These are phyloP conservation scores for Starmerella sp. DNA, from an alignment of 805 yeast genomes.

Conservation along the genomic window DNA sequence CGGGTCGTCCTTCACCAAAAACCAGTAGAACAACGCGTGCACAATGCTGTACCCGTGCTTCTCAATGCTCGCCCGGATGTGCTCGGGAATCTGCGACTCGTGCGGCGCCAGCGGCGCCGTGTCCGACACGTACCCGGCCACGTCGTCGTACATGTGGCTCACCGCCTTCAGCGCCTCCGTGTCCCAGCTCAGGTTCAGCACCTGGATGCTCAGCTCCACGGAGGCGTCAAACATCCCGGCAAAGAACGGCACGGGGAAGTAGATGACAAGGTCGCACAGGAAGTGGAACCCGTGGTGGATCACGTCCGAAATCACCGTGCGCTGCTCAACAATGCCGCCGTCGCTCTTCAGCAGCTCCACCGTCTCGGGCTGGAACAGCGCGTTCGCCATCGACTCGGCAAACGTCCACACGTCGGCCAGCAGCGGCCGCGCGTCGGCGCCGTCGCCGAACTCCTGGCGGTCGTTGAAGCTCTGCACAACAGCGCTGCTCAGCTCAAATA, in stretches of 20 bases:
- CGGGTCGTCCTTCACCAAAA: slow-evolving; percentile 53
- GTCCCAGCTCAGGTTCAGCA: slow-evolving; percentile 35
- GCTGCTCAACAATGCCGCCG: slow-evolving; percentile 13
- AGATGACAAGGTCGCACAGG: slow-evolving; percentile 17
- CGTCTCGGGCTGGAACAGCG: slow-evolving; percentile 40
- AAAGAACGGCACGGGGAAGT: slow-evolving; percentile 14
- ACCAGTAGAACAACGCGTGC: slow-evolving; percentile 52
- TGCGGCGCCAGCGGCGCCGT: slow-evolving; percentile 32
- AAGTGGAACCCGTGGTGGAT: slow-evolving; percentile 19
- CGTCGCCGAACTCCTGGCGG: slow-evolving; percentile 1
- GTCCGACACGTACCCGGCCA: slow-evolving; percentile 24
- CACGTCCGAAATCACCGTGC: slow-evolving; percentile 6
- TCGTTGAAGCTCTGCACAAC: slow-evolving; percentile 17
- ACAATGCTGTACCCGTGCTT: slow-evolving; percentile 50
- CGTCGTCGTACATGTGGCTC: slow-evolving; percentile 68
- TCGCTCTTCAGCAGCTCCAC: slow-evolving; percentile 7
- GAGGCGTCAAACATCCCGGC: slow-evolving; percentile 27
- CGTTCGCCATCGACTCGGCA: slow-evolving; percentile 66
- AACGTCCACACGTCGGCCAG: slow-evolving; percentile 80
- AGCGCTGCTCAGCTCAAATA: slow-evolving; percentile 17
- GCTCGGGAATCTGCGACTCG: slow-evolving; percentile 34
- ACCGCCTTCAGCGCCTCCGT: slow-evolving; percentile 59
- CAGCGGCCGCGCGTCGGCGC: slow-evolving; percentile 25
- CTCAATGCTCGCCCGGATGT: slow-evolving; percentile 33
- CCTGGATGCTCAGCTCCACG: slow-evolving; percentile 28